A percentile compares a stretch with the other conserved stretches of the same genome.
These are phyloP conservation scores for Aeschynomene evenia DNA, from an alignment of 306 rosid genomes.

Conservation along the genomic window DNA sequence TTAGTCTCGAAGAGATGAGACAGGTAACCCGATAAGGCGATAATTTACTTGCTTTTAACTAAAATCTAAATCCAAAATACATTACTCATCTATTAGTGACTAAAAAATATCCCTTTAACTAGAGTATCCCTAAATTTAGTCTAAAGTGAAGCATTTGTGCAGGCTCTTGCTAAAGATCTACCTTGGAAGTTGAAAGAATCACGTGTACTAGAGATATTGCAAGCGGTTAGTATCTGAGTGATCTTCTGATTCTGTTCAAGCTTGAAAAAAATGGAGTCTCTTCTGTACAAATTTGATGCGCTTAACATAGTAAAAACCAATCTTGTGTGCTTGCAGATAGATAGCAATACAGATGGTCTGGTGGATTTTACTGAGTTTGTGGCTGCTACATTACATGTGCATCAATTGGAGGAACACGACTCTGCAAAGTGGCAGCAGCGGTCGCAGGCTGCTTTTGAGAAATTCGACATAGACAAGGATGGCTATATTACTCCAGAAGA, in stretches of 20 bases:
- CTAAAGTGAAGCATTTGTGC: constrained; percentile 33
- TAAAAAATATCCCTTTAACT: neutral
- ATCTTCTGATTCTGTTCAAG: constrained; percentile 1
- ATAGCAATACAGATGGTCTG: constrained; percentile 84
- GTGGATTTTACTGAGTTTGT: constrained; percentile 85
- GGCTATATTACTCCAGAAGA: constrained; percentile 85
- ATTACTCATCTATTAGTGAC: neutral
- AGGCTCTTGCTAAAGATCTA: constrained; percentile 92
- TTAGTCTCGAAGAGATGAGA: constrained; percentile 94
- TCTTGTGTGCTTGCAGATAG: constrained; percentile 55
- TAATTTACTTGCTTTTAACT: constrained; percentile 16
- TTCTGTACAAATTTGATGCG: too few relatives aligned
- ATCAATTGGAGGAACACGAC: constrained; percentile 85
- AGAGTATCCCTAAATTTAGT: neutral
- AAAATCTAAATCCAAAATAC: neutral
- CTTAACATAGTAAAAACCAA: constrained; percentile 11
- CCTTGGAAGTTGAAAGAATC: constrained; percentile 82
- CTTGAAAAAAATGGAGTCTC: neutral
- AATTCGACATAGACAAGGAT: constrained; percentile 77
- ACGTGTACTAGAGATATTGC: constrained; percentile 67
- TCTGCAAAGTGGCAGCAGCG: constrained; percentile 68
- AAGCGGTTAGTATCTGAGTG: constrained; percentile 59
- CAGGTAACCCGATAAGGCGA: constrained; percentile 44
- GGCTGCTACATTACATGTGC: constrained; percentile 85
- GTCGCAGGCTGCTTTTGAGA: constrained; percentile 79